Evolutionary conservation across 2,329 filamentous ascomycete species (phyloP), one percentile per base, ranked within the genome.

Genomic region (Apiospora malaysiana): DNA sequence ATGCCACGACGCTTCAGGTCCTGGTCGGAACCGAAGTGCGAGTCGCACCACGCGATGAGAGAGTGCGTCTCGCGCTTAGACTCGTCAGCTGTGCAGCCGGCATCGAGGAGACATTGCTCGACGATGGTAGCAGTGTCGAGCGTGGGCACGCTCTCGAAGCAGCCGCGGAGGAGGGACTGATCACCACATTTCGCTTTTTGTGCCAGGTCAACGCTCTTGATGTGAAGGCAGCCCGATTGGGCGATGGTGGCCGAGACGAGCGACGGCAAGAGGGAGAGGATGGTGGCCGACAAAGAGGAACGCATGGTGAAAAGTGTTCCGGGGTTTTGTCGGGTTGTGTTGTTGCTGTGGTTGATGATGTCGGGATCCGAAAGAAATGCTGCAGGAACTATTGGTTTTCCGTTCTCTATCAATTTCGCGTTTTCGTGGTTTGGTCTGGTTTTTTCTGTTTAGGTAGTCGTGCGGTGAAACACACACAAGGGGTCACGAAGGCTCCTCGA

Each of bases 171-270:
- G 49, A 82, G 79, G 70, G 77, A 79, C 70, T 77, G 76, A 75
- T 85, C 77, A 66, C 84, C 85, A 77, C 86, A 88, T 69, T 80
- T 79, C 18, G 85, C 80, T 49, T 79, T 77, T 21, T 71, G 73
- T 66, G 84, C 82, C 67, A 88, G 80, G 68, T 82, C 79, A 32
- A 73, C 70, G 72, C 82, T 79, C 73, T 82, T 78, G 69, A 77
- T 72, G 68, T 78, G 77, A 69, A 88, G 76, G 75, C 86, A 87
- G 75, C 82, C 79, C 32, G 77, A 73, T 66, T 72, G 75, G 37
- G 73, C 42, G 25, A 56, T 49, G 27, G 69, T 43, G 46, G 71
- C 71, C 23, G 67, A 37, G 46, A 49, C 70, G 43, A 72, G 66
- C 68, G 71, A 68, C n/a, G 70, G 71, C 68, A 71, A 47, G n/a